Evolutionary conservation across 164 flowering plant genomes (phyloP).

Genomic region (Paratinospora sagittata): DNA sequence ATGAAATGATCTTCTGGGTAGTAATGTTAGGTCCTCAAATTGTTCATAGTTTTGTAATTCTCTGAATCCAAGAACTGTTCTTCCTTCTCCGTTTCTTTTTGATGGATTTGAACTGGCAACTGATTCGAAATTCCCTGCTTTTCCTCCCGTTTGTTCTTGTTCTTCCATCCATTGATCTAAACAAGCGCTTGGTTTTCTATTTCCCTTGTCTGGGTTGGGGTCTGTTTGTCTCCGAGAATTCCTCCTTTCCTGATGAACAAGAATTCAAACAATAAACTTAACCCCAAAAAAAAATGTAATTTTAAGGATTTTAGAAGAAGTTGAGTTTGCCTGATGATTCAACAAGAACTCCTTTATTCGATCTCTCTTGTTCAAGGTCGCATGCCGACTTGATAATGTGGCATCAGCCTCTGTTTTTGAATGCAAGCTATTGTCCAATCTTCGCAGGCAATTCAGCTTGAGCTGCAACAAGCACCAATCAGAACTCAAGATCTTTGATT

Average conservation of each 20-base stretch:
- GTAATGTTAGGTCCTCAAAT: constrained; percentile 19
- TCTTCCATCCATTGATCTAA: constrained; percentile 69
- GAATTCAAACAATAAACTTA: neutral
- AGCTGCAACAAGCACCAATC: constrained; percentile 25
- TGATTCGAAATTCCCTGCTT: constrained; percentile 30
- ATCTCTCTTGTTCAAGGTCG: constrained; percentile 46
- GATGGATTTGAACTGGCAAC: constrained; percentile 19
- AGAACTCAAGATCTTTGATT: neutral
- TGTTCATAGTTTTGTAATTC: constrained; percentile 16
- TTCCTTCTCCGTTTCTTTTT: constrained; percentile 17
- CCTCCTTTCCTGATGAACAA: constrained; percentile 22
- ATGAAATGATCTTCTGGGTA: constrained; percentile 35
- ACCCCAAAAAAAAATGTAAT: neutral
- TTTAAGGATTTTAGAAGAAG: neutral
- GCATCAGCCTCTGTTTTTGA: constrained; percentile 47
- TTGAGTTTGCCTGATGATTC: constrained; percentile 36
- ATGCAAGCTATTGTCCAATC: constrained; percentile 51
- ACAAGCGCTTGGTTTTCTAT: constrained; percentile 50
- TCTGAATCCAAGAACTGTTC: constrained; percentile 19
- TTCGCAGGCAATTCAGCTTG: constrained; percentile 31
- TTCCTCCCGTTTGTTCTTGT: constrained; percentile 38
- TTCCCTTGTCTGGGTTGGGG: constrained; percentile 29
- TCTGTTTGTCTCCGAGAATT: constrained; percentile 42
- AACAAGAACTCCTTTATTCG: constrained; percentile 44
- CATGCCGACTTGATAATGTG: constrained; percentile 38